Conservation (phyloP, 2,329 filamentous ascomycete species). For the Curvularia verruculosa region DNA sequence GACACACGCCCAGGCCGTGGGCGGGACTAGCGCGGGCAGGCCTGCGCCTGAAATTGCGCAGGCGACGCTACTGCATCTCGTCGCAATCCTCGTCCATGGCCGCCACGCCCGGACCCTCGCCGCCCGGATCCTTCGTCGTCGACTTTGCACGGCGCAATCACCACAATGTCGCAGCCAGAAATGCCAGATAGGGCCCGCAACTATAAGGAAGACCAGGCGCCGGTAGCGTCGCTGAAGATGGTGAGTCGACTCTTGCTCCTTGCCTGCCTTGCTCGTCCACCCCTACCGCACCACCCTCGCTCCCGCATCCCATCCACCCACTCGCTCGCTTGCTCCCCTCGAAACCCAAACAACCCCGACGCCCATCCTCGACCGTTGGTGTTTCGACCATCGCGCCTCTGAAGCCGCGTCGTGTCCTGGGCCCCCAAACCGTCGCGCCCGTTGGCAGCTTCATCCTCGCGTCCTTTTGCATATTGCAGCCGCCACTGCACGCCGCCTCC, state of each 20-base stretch:
- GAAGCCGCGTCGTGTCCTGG: slow-evolving; percentile 16
- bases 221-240: slow-evolving; percentile 52
- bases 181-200: slow-evolving; percentile 50
- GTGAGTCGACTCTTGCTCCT: slow-evolving; percentile 52
- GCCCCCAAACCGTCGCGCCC: slow-evolving; percentile 31
- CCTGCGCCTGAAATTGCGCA: slow-evolving; percentile 46
- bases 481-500: slow-evolving; percentile 49
- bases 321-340: slow-evolving; percentile 32
- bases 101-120: slow-evolving; percentile 37
- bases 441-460: slow-evolving; percentile 44
- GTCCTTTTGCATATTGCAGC: slow-evolving; percentile 48
- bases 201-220: slow-evolving; percentile 55
- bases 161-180: slow-evolving; percentile 51
- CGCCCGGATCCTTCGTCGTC: slow-evolving; percentile 41
- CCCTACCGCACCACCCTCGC: slow-evolving; percentile 14
- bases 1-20: slow-evolving; percentile 20
- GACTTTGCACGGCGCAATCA: slow-evolving; percentile 44
- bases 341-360: slow-evolving; percentile 12
- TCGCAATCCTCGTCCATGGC: slow-evolving; percentile 37
- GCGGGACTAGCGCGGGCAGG: slow-evolving; percentile 20
- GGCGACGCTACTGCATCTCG: slow-evolving; percentile 46
- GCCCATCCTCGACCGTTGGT: slow-evolving; percentile 42
- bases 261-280: slow-evolving; percentile 20
- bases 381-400: slow-evolving; percentile 30
- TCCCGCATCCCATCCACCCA: slow-evolving; percentile 22